A percentile compares a stretch with the other conserved stretches of the same genome.
Conservation (phyloP, 2,329 filamentous ascomycete genomes). For the Mollisia scopiformis region DNA sequence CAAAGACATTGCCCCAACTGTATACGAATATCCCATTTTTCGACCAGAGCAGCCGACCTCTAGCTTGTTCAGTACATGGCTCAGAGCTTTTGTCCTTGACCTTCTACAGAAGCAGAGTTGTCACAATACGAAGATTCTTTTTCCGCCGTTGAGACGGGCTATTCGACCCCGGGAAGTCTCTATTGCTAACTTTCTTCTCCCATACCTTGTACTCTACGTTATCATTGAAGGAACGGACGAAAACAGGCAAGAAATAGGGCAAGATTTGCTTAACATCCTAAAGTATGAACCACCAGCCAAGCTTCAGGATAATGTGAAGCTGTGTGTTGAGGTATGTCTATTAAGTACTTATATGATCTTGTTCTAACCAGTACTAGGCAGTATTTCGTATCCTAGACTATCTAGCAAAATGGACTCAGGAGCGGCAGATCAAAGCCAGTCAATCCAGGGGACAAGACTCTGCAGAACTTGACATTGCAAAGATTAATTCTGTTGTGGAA, state of each 20-base stretch:
- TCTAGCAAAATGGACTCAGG: conserved; percentile 84
- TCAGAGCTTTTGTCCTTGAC: conserved; percentile 79
- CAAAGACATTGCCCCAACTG: conserved; percentile 55
- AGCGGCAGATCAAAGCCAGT: conserved; percentile 45
- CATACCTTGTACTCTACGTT: conserved; percentile 83
- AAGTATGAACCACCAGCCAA: conserved; percentile 54
- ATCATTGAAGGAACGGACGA: conserved; percentile 70
- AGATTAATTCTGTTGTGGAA: conserved; percentile 74
- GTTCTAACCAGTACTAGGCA: conserved; percentile 56
- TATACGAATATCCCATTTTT: conserved; percentile 75
- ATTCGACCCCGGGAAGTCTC: conserved; percentile 85
- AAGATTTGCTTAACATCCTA: conserved; percentile 78
- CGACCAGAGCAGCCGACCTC: conserved; percentile 24
- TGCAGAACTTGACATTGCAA: conserved; percentile 48
- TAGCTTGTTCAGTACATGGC: conserved; percentile 77
- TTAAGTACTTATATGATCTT: neutral
- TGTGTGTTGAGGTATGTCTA: conserved; percentile 76
- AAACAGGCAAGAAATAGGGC: conserved; percentile 66
- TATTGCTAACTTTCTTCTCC: conserved; percentile 85
- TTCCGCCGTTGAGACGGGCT: conserved; percentile 78
- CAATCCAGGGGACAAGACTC: conserved; percentile 42
- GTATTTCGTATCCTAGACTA: conserved; percentile 93
- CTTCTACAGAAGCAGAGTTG: conserved; percentile 79
- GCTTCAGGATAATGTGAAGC: conserved; percentile 75
- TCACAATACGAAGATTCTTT: conserved; percentile 74